Conservation (phyloP, 2,329 filamentous ascomycete genomes). For the Nakataea oryzae region DNA sequence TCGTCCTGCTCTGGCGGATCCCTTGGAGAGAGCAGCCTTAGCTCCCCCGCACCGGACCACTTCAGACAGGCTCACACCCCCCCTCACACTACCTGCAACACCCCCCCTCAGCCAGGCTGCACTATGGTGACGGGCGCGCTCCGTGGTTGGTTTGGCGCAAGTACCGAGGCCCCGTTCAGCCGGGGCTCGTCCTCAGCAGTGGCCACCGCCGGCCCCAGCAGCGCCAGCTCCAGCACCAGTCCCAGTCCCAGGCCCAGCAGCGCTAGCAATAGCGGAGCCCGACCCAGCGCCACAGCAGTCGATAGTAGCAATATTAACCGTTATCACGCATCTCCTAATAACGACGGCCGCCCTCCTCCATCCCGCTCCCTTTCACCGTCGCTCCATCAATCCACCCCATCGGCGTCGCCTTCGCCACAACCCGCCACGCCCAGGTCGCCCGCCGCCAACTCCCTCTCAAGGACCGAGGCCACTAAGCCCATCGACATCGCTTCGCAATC, state of each 20-base stretch:
- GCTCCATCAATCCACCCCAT: constrained; percentile 19
- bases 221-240: constrained; percentile 2
- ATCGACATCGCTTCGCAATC: constrained; percentile 21
- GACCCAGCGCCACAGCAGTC: constrained; percentile 9
- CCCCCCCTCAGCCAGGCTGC: background rate
- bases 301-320: constrained; percentile 15
- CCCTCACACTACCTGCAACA: background rate
- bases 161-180: constrained; percentile 10
- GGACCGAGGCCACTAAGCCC: constrained; percentile 18
- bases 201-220: constrained; percentile 3
- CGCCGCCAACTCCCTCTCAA: constrained; percentile 12
- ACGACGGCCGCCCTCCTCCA: constrained; percentile 9
- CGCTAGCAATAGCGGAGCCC: background rate
- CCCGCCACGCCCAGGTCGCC: constrained; percentile 31
- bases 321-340: constrained; percentile 24
- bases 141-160: constrained; percentile 8
- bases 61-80: background rate
- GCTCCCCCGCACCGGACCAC: background rate
- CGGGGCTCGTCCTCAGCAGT: background rate
- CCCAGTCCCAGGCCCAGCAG: constrained; percentile 2
- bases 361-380: constrained; percentile 16
- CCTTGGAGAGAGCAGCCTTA: background rate
- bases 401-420: constrained; percentile 29
- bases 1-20: background rate
- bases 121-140: constrained; percentile 1